A percentile compares a stretch with the other conserved stretches of the same genome.
These are phyloP conservation scores for Neurospora sp. DNA, from an alignment of 495 filamentous ascomycete genomes.

Conservation along the genomic window DNA sequence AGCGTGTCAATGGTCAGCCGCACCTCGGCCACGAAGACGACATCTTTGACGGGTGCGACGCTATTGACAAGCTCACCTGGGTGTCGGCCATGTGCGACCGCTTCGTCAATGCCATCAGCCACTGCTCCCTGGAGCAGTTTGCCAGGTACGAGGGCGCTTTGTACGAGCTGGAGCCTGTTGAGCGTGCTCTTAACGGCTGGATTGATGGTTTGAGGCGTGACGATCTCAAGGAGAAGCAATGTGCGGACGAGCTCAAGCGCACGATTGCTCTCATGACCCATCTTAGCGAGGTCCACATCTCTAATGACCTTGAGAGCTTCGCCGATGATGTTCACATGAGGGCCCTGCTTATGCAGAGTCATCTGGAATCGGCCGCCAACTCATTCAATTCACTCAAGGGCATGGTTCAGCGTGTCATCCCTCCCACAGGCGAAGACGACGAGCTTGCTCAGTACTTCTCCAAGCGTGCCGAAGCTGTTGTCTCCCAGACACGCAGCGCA, in stretches of 20 bases:
- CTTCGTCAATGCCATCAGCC: slow-evolving; percentile 66
- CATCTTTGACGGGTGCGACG: slow-evolving; percentile 63
- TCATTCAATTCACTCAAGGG: slow-evolving; percentile 51
- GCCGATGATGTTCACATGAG: slow-evolving; percentile 71
- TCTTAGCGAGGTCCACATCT: slow-evolving; percentile 70
- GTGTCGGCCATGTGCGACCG: slow-evolving; percentile 72
- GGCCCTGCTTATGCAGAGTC: slow-evolving; percentile 62
- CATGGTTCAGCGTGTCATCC: slow-evolving; percentile 55
- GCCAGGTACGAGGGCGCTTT: slow-evolving; percentile 60
- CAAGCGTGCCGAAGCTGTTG: slow-evolving; percentile 60
- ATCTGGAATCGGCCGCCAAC: slow-evolving; percentile 67
- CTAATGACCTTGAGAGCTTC: slow-evolving; percentile 60
- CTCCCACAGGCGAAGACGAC: slow-evolving; percentile 41
- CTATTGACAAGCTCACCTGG: slow-evolving; percentile 79
- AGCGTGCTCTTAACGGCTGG: slow-evolving; percentile 80
- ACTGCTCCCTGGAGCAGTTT: slow-evolving; percentile 70
- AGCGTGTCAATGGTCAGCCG: slow-evolving; percentile 49
- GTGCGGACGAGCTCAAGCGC: slow-evolving; percentile 67
- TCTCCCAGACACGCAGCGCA: slow-evolving; percentile 65
- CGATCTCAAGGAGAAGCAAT: slow-evolving; percentile 76
- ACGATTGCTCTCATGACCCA: slow-evolving; percentile 80
- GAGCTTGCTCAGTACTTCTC: slow-evolving; percentile 57
- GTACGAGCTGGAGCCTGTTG: slow-evolving; percentile 88
- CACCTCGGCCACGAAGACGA: slow-evolving; percentile 56
- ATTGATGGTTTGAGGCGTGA: slow-evolving; percentile 74